A percentile compares a stretch with the other conserved stretches of the same genome.
These are phyloP conservation scores for Calonectria fujianensis DNA, from an alignment of 2,329 filamentous ascomycete genomes.

Conservation along the genomic window DNA sequence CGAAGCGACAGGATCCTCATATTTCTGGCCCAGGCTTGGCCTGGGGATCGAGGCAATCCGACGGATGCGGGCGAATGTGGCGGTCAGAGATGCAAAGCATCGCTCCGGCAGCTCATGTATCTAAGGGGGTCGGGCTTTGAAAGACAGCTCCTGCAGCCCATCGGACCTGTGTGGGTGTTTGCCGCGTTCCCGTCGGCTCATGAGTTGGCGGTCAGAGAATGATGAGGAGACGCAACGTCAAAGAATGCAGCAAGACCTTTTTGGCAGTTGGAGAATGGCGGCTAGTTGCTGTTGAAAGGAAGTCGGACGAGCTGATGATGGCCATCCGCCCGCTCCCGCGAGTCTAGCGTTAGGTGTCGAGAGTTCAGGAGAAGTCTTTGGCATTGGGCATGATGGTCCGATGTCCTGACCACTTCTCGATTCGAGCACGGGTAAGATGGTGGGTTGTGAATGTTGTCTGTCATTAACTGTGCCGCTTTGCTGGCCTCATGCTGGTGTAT, in stretches of 20 bases:
- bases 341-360: slow-evolving; percentile 2
- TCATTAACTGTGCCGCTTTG: slow-evolving; percentile 33
- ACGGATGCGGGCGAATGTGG: slow-evolving; percentile 12
- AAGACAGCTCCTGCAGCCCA: neutral
- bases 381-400: neutral
- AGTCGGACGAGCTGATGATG: neutral
- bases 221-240: slow-evolving; percentile 16
- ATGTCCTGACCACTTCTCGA: neutral
- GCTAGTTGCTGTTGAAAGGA: neutral
- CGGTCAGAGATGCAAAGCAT: slow-evolving; percentile 17
- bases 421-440: slow-evolving; percentile 15
- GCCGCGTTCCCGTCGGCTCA: slow-evolving; percentile 8
- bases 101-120: slow-evolving; percentile 1
- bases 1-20: neutral
- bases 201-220: slow-evolving; percentile 20
- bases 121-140: neutral
- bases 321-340: neutral
- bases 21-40: slow-evolving; percentile 1
- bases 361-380: neutral
- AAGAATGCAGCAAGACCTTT: slow-evolving; percentile 8
- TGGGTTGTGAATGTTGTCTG: slow-evolving; percentile 24
- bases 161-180: neutral
- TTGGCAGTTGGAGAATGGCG: neutral
- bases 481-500: slow-evolving; percentile 12
- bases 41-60: slow-evolving; percentile 5